A percentile compares a stretch with the other conserved stretches of the same genome.
Conservation (phyloP, 345 rosid genomes). For the Dovyalis caffra region DNA sequence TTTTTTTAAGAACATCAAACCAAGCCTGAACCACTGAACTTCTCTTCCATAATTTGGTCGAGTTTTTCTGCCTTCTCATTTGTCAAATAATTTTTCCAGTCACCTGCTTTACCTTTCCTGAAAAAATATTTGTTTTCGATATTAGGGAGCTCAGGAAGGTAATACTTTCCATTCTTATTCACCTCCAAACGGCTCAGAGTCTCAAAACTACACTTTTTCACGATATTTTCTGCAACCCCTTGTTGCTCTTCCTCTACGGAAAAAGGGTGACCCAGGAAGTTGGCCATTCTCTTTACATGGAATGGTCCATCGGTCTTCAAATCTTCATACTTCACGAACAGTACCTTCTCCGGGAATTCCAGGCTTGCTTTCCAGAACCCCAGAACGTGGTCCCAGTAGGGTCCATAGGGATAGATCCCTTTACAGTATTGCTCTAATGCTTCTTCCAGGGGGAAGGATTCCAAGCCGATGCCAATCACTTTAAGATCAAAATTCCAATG, state of each 20-base stretch:
- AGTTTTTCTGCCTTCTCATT: no score
- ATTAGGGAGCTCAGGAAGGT: no score
- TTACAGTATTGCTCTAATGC: slow-evolving; percentile 3
- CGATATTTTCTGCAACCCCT: neutral
- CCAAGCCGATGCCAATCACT: neutral
- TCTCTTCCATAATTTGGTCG: no score
- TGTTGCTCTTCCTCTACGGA: neutral
- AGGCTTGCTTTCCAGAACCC: no score
- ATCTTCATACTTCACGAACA: no score
- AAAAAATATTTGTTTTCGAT: neutral
- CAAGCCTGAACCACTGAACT: no score
- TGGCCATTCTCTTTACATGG: slow-evolving; percentile 3
- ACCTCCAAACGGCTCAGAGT: slow-evolving; percentile 9
- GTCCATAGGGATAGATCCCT: neutral
- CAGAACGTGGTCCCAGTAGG: neutral
- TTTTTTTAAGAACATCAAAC: no score
- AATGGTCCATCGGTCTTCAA: neutral
- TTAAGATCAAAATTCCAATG: neutral
- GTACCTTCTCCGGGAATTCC: no score
- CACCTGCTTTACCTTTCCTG: no score
- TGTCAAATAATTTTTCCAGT: no score
- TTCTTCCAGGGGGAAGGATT: neutral
- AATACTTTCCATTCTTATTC: neutral
- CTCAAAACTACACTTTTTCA: slow-evolving; percentile 3
- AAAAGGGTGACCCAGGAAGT: slow-evolving; percentile 7